Evolutionary conservation across 2,329 filamentous ascomycete genomes (phyloP), one percentile per base, ranked within the genome.

Genomic region (Lachnellula subtilissima): DNA sequence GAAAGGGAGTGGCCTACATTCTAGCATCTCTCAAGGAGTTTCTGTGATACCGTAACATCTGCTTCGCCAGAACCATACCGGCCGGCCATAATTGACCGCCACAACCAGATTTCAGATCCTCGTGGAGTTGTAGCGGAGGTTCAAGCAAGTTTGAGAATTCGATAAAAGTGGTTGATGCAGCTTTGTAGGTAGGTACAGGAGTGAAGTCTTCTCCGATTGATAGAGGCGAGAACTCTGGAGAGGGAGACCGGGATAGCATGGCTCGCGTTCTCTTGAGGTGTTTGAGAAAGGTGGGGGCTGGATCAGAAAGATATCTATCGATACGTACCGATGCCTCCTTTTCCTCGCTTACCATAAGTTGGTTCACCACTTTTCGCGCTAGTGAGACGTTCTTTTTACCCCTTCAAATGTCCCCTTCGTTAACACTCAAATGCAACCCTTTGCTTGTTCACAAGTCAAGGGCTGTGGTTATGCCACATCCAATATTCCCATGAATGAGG

Each of bases 1-100:
- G 37, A 42, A 48, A 50, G 53, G 53, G 15, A 19, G 48, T 53
- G 57, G 55, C 61, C 56, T 66, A 95, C 89, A 96, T 91, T 72
- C 83, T 82, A 61, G 88, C 86, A 56, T 81, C 76, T 55, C 72
- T 73, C 61, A 96, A 72, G 62, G 82, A 75, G n/a, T 81, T 74
- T 60, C 76, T 76, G 65, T 89, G 88, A 68, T 86, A 86, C 52
- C 86, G 82, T 57, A 97, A 78, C 80, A 97, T 82, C 70, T 97
- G 95, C 72, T 87, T 90, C 19, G 88, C 83, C 52, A 99, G 78
- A 15, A 94, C 83, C 84, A 96, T 88, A 11, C 94, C 94, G 0
- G 93, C 93, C 3, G 92, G 93, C 94, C 94, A 97, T 11, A 95
- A 80, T 73, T 95, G 89, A 2, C 94, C 94, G 49, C 94, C 94